Base-by-base conservation (phyloP, 768 basidiomycete genomes). In the Leccinum rimulosum region DNA sequence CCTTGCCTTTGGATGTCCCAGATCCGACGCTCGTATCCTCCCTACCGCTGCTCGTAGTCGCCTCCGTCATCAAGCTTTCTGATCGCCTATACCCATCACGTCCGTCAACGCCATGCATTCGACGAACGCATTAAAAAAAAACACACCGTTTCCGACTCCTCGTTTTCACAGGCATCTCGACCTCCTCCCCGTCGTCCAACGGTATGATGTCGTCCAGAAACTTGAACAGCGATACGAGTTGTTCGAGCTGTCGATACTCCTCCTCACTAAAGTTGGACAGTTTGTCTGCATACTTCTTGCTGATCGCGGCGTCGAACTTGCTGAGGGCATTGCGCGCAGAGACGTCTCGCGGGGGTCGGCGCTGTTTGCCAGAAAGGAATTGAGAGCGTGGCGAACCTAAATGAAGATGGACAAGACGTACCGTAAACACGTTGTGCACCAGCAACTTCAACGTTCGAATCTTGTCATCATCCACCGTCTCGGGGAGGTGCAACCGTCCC, bases 201-300 rank as follows among this genome's bases (percentile, higher is more conserved):
- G 89, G 85, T 45, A 88, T 79, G 47, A 92, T 82, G 10, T 85
- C 82, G 62, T 92, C 90, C 69, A 91, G 65, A 68, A 89, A 88
- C 50, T 82, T 78, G 67, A 92, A 92, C 28, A 89, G 66, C 0
- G 83, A 80, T 43, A 83, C 80, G 28, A 90, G 79, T 30, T 83
- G 76, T 54, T 85, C 82, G 3, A 91, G 51, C 12, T 52, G 77
- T 59, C 87, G 76, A 59, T 83, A 86, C 47, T 91, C 88, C 40
- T 83, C 87, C 66, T 91, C 88, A 59, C 80, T 84, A 70, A 92
- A 88, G 59, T 80, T 81, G 60, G 86, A 84, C 12, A 94, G 75
- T 64, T 88, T 85, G 55, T 83, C 79, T 38, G 84, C 83, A 61
- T 86, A 93, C 66, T 84, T 86, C 78, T 92, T 94, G 52, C 75